Percentiles rank a stretch among this genome's conserved stretches.
Evolutionary conservation across 352 stramenopile species (phyloP).

Genomic region (Pythium dissimile): DNA sequence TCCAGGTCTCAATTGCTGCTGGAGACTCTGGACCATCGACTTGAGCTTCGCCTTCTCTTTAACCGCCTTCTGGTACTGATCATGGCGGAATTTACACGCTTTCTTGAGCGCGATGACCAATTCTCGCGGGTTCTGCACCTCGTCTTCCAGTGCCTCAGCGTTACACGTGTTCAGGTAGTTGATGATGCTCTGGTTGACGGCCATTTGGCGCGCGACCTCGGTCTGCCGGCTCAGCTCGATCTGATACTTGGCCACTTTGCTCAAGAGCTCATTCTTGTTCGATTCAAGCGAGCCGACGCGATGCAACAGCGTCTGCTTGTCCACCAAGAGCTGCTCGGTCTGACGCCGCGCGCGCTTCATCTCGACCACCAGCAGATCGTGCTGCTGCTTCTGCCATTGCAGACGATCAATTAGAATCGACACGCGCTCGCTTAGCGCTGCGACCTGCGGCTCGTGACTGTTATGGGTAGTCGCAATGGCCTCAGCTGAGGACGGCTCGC

Average conservation of each 20-base stretch:
- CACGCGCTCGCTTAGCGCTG: conserved; percentile 47
- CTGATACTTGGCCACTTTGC: conserved; percentile 76
- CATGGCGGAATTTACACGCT: conserved; percentile 72
- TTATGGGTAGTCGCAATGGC: background rate
- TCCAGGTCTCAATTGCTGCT: conserved; percentile 13
- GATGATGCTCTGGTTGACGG: conserved; percentile 73
- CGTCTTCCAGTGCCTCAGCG: conserved; percentile 58
- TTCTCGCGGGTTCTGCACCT: conserved; percentile 74
- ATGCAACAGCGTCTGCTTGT: conserved; percentile 62
- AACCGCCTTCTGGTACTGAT: conserved; percentile 81
- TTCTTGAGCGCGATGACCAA: conserved; percentile 79
- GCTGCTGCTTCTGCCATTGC: conserved; percentile 78
- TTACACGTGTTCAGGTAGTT: conserved; percentile 73
- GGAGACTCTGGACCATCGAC: conserved; percentile 49
- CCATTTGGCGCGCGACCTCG: conserved; percentile 40
- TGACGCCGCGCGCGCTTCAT: conserved; percentile 54
- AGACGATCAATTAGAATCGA: conserved; percentile 62
- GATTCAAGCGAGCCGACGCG: conserved; percentile 42
- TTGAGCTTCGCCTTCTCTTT: conserved; percentile 76
- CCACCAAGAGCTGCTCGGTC: conserved; percentile 55
- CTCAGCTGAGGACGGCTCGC: background rate
- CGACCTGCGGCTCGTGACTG: conserved; percentile 27
- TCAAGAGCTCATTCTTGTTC: conserved; percentile 53
- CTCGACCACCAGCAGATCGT: conserved; percentile 54
- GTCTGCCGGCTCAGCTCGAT: conserved; percentile 63